phyloP scores from a whole-genome alignment of 805 yeast species.

The Ogataea populi-albae region DNA sequence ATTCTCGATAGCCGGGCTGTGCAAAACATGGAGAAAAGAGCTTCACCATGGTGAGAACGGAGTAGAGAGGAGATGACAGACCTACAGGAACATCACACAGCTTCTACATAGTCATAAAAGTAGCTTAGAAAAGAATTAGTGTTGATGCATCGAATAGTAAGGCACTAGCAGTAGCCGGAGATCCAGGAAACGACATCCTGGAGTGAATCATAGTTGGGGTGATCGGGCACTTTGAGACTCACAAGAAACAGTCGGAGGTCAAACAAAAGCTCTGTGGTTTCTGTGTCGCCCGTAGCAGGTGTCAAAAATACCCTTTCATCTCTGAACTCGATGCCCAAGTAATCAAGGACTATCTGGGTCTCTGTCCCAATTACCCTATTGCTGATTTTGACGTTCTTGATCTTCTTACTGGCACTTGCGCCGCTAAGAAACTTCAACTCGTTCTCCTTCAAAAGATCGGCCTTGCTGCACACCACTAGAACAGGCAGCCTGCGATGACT shows the following conservation, averaged over 20 bases:
- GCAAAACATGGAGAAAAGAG: too few species aligned
- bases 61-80: too few species aligned
- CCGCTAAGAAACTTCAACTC: constrained; percentile 12
- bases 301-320: constrained; percentile 2
- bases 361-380: constrained; percentile 8
- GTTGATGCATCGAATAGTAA: too few species aligned
- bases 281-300: constrained; percentile 1
- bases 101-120: too few species aligned
- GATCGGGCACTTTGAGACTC: constrained; percentile 16
- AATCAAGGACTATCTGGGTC: constrained; percentile 16
- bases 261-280: constrained; percentile 14
- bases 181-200: constrained; percentile 25
- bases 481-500: constrained; percentile 20
- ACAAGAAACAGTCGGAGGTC: constrained; percentile 24
- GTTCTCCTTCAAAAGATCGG: constrained; percentile 23
- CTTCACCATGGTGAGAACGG: too few species aligned
- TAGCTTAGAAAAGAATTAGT: too few species aligned
- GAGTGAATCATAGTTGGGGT: constrained; percentile 12
- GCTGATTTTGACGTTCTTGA: constrained; percentile 9
- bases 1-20: too few species aligned
- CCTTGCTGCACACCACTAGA: constrained; percentile 30
- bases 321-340: constrained; percentile 17
- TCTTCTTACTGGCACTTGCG: constrained; percentile 4
- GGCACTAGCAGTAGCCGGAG: constrained; percentile 7
- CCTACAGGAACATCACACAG: too few species aligned